A percentile compares a stretch with the other conserved stretches of the same genome.
Conservation (phyloP, 495 filamentous ascomycete genomes). For the Lasiosphaeriaceae sp. region DNA sequence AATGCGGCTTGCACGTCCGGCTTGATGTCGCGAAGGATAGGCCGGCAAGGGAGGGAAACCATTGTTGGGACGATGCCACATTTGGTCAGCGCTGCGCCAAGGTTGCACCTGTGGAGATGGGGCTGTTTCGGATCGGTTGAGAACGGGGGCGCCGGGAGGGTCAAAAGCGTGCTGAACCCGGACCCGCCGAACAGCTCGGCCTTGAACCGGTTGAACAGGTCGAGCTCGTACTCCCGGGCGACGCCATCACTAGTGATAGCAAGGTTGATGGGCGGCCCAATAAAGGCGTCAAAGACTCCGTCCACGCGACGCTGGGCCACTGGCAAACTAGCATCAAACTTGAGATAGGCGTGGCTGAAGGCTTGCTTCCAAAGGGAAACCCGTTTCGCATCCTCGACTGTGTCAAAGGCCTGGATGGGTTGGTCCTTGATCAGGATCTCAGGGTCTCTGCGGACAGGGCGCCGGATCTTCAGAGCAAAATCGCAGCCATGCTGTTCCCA, state of each 20-base stretch:
- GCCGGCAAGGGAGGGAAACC: neutral
- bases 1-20: neutral
- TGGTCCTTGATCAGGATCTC: neutral
- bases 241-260: neutral
- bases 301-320: neutral
- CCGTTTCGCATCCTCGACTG: neutral
- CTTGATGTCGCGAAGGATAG: neutral
- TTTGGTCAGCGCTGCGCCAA: no score
- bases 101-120: neutral
- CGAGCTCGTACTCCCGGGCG: neutral
- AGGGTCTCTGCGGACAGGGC: neutral
- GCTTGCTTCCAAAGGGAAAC: neutral
- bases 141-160: neutral
- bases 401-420: neutral
- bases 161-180: conserved; percentile 17
- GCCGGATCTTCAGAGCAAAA: neutral
- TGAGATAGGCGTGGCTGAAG: neutral
- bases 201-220: conserved; percentile 13
- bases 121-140: neutral
- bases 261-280: neutral
- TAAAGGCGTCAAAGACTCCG: neutral
- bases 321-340: neutral
- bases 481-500: neutral
- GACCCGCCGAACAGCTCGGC: conserved; percentile 29
- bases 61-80: no score